These are phyloP conservation scores for Hemisphaericaspora nanyangensis DNA, from an alignment of 805 yeast genomes.

Conservation along the genomic window DNA sequence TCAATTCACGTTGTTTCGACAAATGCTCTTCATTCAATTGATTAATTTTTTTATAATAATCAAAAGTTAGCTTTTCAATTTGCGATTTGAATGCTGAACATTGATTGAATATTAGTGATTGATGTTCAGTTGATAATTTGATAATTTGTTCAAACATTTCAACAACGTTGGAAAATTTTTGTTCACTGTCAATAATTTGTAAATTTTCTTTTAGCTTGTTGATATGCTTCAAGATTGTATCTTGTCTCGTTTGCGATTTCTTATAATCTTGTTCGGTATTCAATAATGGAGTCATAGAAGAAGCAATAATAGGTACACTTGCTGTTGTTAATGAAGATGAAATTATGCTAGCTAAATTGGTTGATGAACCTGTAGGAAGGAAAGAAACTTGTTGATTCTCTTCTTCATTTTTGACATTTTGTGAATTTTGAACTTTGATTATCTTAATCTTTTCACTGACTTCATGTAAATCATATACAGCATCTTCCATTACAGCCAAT, in stretches of 20 bases:
- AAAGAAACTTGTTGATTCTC: neutral
- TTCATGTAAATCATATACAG: conserved; percentile 25
- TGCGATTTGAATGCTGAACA: conserved; percentile 5
- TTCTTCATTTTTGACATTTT: neutral
- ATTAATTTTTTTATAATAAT: conserved; percentile 6
- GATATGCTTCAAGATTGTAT: conserved; percentile 5
- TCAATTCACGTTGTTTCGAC: conserved; percentile 9
- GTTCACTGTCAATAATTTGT: neutral
- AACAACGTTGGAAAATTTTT: neutral
- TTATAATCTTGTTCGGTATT: neutral
- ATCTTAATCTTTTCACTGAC: conserved; percentile 28
- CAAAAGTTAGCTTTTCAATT: conserved; percentile 6
- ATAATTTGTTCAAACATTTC: neutral
- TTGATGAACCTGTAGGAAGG: neutral
- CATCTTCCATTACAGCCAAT: conserved; percentile 24
- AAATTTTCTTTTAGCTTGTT: conserved; percentile 1
- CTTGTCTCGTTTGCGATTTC: neutral
- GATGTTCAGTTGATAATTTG: neutral
- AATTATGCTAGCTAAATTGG: neutral
- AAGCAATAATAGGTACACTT: neutral
- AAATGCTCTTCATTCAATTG: conserved; percentile 6
- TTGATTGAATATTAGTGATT: conserved; percentile 6
- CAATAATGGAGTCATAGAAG: neutral
- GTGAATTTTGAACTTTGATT: conserved; percentile 14
- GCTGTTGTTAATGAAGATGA: neutral